These are phyloP conservation scores for Tolypocladium amazonense DNA, from an alignment of 2,329 filamentous ascomycete genomes.

Conservation along the genomic window DNA sequence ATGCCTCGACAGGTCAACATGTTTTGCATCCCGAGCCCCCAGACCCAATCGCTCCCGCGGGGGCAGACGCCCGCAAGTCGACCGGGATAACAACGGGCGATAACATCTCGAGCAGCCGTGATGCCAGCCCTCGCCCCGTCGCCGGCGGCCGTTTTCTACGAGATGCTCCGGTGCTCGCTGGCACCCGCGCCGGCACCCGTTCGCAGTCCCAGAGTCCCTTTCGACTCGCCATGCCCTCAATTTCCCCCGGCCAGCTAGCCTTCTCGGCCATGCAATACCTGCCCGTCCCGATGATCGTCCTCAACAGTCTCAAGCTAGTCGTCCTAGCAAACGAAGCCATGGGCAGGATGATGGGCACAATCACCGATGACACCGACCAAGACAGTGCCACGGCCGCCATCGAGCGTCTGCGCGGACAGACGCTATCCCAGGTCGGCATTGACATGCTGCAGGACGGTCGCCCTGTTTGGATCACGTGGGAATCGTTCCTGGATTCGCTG, in stretches of 20 bases:
- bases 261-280: constrained; percentile 64
- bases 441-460: constrained; percentile 61
- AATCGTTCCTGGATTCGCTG: constrained; percentile 45
- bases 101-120: constrained; percentile 2
- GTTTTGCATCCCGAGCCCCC: background rate
- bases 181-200: constrained; percentile 12
- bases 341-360: constrained; percentile 55
- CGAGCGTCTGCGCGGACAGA: constrained; percentile 54
- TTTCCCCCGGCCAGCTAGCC: constrained; percentile 44
- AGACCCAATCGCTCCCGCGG: background rate
- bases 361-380: constrained; percentile 27
- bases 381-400: constrained; percentile 34
- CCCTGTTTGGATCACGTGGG: constrained; percentile 49
- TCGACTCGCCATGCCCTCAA: constrained; percentile 32
- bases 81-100: constrained; percentile 1
- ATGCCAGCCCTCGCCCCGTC: constrained; percentile 14
- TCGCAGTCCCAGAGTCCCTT: constrained; percentile 27
- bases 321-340: constrained; percentile 68
- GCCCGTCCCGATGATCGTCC: constrained; percentile 59
- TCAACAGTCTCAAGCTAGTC: constrained; percentile 59
- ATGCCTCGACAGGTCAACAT: constrained; percentile 6
- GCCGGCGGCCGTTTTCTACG: constrained; percentile 23
- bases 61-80: constrained; percentile 1
- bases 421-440: constrained; percentile 59
- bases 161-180: constrained; percentile 13